Evolutionary conservation across 768 basidiomycete species (phyloP), one percentile per base, ranked within the genome.

Genomic region (Boletus rubroflammeus): DNA sequence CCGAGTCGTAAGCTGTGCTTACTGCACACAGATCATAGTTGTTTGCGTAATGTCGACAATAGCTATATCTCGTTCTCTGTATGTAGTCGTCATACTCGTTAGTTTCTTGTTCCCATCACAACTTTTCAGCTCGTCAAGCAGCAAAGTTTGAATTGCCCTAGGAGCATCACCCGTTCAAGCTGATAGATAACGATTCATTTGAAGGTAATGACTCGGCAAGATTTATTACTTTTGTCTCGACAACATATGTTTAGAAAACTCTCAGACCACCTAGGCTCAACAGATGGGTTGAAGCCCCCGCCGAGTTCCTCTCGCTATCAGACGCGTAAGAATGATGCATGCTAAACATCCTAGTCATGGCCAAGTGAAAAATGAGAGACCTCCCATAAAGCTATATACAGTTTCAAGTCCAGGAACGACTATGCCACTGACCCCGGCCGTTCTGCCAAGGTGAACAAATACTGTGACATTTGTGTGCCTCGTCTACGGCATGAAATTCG

Each of bases 1-100:
- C 88, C 35, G 61, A 65, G 49, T 72, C 61, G 14, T 70, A 50
- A 62, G 38, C 45, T 32, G 39, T 47, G n/a, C n/a, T n/a, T n/a
- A 13, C 21, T 48, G 21, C 23, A 35, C 50, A 42, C 47, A 25
- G 23, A 28, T 42, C 31, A 43, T 26, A 23, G 46, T 58, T 51
- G 39, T 55, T 47, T 47, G 50, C 53, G 56, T 55, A 43, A 55
- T 51, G 45, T 44, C 41, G 38, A 50, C 47, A 55, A 58, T 64
- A 50, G 50, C 56, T 55, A 50, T 51, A 47, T 66, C 38, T 59
- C 21, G 48, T 56, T 47, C 38, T 46, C 21, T 59, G 57, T 69
- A 57, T 65, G 62, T 70, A 63, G 52, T 53, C 32, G 4, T 48
- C 26, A 31, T 60, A 47, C 41, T 60, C 26, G 17, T 43, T 44